These are phyloP conservation scores for Mortierella sp. DNA, from an alignment of 371 early-diverging fungal genomes.

Conservation along the genomic window DNA sequence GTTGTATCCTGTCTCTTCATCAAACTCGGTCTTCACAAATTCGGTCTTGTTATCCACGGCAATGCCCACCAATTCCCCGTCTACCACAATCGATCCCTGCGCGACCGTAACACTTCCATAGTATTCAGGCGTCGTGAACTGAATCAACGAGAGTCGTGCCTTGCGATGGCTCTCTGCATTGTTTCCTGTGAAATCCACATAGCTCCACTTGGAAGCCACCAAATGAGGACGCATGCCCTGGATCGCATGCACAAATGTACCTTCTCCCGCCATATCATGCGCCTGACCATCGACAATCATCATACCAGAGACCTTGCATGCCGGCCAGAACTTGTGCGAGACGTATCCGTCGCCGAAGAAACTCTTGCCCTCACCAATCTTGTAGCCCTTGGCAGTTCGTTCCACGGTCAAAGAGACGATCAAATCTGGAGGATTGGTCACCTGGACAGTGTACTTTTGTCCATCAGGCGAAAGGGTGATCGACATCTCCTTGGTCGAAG, in stretches of 20 bases:
- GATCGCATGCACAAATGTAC: conserved; percentile 86
- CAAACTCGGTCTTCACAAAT: conserved; percentile 59
- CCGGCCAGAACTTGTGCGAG: conserved; percentile 86
- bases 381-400: conserved; percentile 77
- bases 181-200: conserved; percentile 73
- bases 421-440: conserved; percentile 69
- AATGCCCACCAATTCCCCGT: conserved; percentile 75
- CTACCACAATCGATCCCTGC: conserved; percentile 79
- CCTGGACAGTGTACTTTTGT: conserved; percentile 61
- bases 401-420: conserved; percentile 73
- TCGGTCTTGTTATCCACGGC: conserved; percentile 77
- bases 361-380: conserved; percentile 83
- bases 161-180: conserved; percentile 50
- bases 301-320: conserved; percentile 76
- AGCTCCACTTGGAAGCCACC: conserved; percentile 88
- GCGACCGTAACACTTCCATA: conserved; percentile 76
- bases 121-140: conserved; percentile 84
- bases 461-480: conserved; percentile 68
- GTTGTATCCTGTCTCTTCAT: conserved; percentile 81
- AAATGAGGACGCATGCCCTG: conserved; percentile 88
- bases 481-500: conserved; percentile 73
- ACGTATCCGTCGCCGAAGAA: conserved; percentile 78
- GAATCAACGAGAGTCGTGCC: conserved; percentile 78
- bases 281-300: conserved; percentile 75
- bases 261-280: conserved; percentile 74